Evolutionary conservation across 495 filamentous ascomycete species (phyloP).

Genomic region (Aspergillus bridgeri): DNA sequence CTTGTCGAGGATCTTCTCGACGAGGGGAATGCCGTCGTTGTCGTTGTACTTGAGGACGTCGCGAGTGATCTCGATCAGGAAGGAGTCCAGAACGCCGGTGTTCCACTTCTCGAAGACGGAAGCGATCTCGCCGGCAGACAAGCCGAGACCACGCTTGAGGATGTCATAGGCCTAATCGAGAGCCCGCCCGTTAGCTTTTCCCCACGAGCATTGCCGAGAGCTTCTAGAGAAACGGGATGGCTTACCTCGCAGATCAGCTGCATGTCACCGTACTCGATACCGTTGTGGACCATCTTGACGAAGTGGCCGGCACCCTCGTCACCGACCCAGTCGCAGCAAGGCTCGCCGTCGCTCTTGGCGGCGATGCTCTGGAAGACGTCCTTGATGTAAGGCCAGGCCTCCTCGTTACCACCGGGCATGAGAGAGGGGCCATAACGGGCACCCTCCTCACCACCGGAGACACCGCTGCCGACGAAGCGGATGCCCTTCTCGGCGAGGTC

Average conservation of each 20-base stretch:
- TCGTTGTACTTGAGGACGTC: conserved; percentile 98
- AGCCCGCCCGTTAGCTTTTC: not conserved
- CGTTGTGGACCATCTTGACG: conserved; percentile 99
- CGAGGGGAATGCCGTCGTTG: conserved; percentile 81
- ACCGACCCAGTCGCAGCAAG: conserved; percentile 99
- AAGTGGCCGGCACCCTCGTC: conserved; percentile 99
- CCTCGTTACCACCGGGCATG: conserved; percentile 98
- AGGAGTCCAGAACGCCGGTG: conserved; percentile 96
- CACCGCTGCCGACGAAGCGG: conserved; percentile 94
- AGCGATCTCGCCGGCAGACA: conserved; percentile 86
- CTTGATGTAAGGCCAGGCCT: conserved; percentile 98
- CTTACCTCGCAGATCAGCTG: conserved; percentile 96
- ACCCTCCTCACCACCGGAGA: conserved; percentile 99
- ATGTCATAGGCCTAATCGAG: conserved; percentile 92
- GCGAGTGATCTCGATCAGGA: conserved; percentile 98
- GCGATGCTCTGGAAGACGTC: conserved; percentile 97
- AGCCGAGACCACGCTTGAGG: conserved; percentile 91
- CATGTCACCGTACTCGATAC: conserved; percentile 99
- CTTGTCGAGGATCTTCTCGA: conserved; percentile 98
- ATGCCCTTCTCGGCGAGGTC: conserved; percentile 84
- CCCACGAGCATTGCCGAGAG: too few relatives aligned
- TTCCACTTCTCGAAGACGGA: conserved; percentile 96
- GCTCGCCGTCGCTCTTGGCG: conserved; percentile 92
- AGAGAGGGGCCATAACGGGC: conserved; percentile 94
- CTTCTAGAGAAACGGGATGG: too few relatives aligned